phyloP scores from a whole-genome alignment of 2,329 filamentous ascomycete species.

The Colletotrichum sublineola region DNA sequence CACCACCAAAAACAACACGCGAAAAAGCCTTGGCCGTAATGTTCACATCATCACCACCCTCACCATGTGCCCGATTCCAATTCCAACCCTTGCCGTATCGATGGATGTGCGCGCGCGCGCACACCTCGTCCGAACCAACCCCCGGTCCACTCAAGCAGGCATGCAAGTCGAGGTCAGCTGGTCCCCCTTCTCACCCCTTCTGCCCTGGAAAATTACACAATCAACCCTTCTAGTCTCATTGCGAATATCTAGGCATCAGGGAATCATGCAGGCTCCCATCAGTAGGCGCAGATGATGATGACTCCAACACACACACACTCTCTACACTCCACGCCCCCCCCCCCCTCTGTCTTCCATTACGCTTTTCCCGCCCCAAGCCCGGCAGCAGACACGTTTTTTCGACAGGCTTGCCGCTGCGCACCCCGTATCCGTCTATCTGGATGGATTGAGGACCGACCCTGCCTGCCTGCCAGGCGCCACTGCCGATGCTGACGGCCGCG shows the following conservation, averaged over 20 bases:
- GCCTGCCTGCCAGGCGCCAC: background rate
- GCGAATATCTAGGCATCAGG: background rate
- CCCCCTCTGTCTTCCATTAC: background rate
- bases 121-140: background rate
- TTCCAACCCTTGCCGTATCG: constrained; percentile 11
- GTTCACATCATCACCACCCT: constrained; percentile 22
- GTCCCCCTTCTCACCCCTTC: background rate
- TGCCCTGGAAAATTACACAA: constrained; percentile 10
- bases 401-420: no score
- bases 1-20: background rate
- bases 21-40: constrained; percentile 28
- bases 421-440: constrained; percentile 5
- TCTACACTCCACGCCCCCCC: no score
- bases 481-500: constrained; percentile 8
- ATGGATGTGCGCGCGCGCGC: constrained; percentile 2
- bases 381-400: constrained; percentile 1
- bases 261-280: background rate
- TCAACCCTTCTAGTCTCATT: background rate
- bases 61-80: background rate
- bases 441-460: background rate
- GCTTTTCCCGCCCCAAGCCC: background rate
- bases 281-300: background rate
- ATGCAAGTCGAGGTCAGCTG: constrained; percentile 38
- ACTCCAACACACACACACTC: background rate
- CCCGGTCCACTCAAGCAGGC: constrained; percentile 29